These are phyloP conservation scores for Fomitopsis schrenkii DNA, from an alignment of 1,284 basidiomycete genomes.

Conservation along the genomic window DNA sequence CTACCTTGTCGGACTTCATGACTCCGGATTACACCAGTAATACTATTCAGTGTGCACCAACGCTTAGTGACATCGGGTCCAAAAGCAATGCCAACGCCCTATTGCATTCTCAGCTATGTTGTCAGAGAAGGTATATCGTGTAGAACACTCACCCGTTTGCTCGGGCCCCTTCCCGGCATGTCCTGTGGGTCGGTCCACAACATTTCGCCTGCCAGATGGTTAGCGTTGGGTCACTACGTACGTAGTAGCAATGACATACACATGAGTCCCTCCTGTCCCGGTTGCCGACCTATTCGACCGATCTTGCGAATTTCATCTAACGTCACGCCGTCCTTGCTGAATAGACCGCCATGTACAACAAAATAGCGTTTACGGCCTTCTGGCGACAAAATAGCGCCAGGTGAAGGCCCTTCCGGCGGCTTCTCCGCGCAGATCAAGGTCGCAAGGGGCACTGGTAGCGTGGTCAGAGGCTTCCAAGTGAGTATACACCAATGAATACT, in stretches of 20 bases:
- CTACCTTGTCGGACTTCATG: slow-evolving; percentile 95
- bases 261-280: slow-evolving; percentile 95
- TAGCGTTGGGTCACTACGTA: neutral
- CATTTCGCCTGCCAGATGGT: slow-evolving; percentile 45
- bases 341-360: slow-evolving; percentile 94
- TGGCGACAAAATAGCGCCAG: slow-evolving; percentile 71
- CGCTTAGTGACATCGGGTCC: slow-evolving; percentile 88
- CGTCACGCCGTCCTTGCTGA: slow-evolving; percentile 91
- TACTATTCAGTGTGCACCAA: slow-evolving; percentile 87
- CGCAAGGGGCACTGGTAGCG: slow-evolving; percentile 75
- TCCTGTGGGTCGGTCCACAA: slow-evolving; percentile 98
- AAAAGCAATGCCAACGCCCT: slow-evolving; percentile 95
- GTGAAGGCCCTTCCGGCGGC: slow-evolving; percentile 43
- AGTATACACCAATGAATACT: slow-evolving; percentile 27
- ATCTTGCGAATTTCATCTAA: slow-evolving; percentile 91
- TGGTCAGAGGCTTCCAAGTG: neutral
- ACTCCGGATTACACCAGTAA: slow-evolving; percentile 89
- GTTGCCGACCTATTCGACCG: slow-evolving; percentile 84
- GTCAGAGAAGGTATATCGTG: neutral
- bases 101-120: neutral
- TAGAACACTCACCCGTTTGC: slow-evolving; percentile 71
- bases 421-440: slow-evolving; percentile 79
- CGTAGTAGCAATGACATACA: slow-evolving; percentile 44
- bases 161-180: slow-evolving; percentile 87
- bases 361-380: slow-evolving; percentile 89